Percentiles rank a stretch among this genome's conserved stretches.
phyloP scores from a whole-genome alignment of 805 yeast genomes.

The Cyberlindnera euphorbiiphila region DNA sequence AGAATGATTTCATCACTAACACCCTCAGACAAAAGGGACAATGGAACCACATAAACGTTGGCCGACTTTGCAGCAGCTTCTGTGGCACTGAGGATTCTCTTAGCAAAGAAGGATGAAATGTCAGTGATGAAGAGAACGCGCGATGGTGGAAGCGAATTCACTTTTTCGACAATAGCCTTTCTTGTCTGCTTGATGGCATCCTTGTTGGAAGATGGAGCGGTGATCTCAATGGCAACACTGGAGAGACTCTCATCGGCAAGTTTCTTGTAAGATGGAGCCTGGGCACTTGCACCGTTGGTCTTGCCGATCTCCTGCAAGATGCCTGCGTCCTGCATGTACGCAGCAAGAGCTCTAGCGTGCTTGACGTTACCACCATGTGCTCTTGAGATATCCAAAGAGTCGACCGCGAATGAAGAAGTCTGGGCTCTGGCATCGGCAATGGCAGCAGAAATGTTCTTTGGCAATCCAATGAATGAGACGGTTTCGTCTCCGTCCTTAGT shows the following conservation, averaged over 20 bases:
- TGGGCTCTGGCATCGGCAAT: constrained; percentile 54
- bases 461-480: constrained; percentile 64
- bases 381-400: constrained; percentile 73
- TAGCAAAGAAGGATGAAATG: constrained; percentile 58
- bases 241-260: constrained; percentile 38
- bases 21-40: constrained; percentile 46
- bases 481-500: constrained; percentile 37
- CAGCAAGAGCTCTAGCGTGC: constrained; percentile 75
- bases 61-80: constrained; percentile 39
- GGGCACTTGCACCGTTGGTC: constrained; percentile 42
- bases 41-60: constrained; percentile 55
- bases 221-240: constrained; percentile 58
- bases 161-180: constrained; percentile 65
- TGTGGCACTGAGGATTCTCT: constrained; percentile 41
- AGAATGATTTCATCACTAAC: constrained; percentile 47
- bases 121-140: constrained; percentile 56
- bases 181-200: constrained; percentile 60
- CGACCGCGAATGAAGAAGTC: constrained; percentile 57
- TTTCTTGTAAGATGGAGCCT: constrained; percentile 42
- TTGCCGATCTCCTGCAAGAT: constrained; percentile 40
- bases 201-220: constrained; percentile 44
- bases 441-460: constrained; percentile 56
- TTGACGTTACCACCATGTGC: constrained; percentile 79
- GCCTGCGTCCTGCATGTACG: constrained; percentile 55
- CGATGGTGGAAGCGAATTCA: constrained; percentile 69